A percentile compares a stretch with the other conserved stretches of the same genome.
Evolutionary conservation across 441 rosid species (phyloP).

Genomic region (Daphne laureola): DNA sequence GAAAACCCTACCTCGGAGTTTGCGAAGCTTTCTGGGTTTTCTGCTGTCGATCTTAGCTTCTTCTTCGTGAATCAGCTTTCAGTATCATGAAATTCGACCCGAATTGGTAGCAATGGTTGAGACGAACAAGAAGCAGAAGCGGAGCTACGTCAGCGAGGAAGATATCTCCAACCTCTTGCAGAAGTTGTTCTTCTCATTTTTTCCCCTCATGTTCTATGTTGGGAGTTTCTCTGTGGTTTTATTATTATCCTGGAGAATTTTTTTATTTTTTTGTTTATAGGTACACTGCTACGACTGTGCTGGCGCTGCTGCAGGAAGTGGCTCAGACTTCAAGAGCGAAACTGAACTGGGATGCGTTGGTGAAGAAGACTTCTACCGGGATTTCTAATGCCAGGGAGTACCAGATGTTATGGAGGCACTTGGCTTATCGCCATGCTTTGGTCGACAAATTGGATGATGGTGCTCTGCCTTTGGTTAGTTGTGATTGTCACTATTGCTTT

Average conservation of each 20-base stretch:
- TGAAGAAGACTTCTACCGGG: constrained; percentile 60
- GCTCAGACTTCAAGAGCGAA: constrained; percentile 46
- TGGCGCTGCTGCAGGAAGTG: constrained; percentile 67
- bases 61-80: constrained; percentile 6
- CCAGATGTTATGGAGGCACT: constrained; percentile 83
- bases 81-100: constrained; percentile 25
- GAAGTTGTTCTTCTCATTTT: constrained; percentile 28
- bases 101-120: constrained; percentile 32
- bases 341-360: constrained; percentile 74
- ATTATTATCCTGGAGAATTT: background rate
- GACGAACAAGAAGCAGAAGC: constrained; percentile 36
- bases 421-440: constrained; percentile 57
- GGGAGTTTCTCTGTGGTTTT: background rate
- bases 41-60: background rate
- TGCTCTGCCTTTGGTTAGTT: constrained; percentile 47
- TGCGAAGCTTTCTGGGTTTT: background rate
- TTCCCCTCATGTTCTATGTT: background rate
- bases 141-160: constrained; percentile 48
- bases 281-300: constrained; percentile 42
- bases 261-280: constrained; percentile 18
- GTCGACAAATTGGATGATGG: constrained; percentile 38
- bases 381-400: constrained; percentile 70
- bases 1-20: constrained; percentile 41
- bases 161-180: constrained; percentile 57
- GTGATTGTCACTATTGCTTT: background rate